Evolutionary conservation across 2,329 filamentous ascomycete genomes (phyloP), one percentile per base, ranked within the genome.

Genomic region (Colletotrichum acutatum): DNA sequence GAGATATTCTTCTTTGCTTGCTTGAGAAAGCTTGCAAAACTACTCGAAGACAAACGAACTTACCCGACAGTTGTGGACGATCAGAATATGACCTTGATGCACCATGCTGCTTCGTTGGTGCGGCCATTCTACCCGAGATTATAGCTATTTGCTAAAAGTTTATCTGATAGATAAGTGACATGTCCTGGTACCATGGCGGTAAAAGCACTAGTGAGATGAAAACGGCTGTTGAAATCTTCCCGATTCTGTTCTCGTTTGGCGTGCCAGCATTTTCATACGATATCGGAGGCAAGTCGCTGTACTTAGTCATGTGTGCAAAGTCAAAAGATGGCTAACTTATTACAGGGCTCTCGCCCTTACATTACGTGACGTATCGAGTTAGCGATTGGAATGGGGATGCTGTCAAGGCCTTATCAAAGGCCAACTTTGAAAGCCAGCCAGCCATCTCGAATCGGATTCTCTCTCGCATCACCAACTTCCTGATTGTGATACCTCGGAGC

Each of bases 91-190:
- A 56, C 22, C 22, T 57, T 57, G 30, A 42, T 65, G 62, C 62
- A 65, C 16, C 7, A 3, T 42, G 32, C 52, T 19, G n/a, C 14
- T 7, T 0, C 1, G n/a, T 46, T 16, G 1, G 42, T 49, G 42
- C 6, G 42, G 0, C 16, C 0, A 4, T n/a, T 4, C 0, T 1
- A n/a, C 6, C 0, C 42, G 1, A 0, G 16, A 19, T 2, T 19
- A 42, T 7, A 19, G 37, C 0, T 4, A 4, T 19, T 4, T 19
- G 19, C 42, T 49, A 9, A 49, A 19, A 0, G 19, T 0, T n/a
- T 1, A 16, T n/a, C 16, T 3, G 2, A n/a, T n/a, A n/a, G n/a
- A n/a, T n/a, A n/a, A n/a, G n/a, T n/a, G n/a, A n/a, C n/a, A n/a
- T n/a, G n/a, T n/a, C n/a, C n/a, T n/a, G n/a, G n/a, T n/a, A n/a